A percentile compares a stretch with the other conserved stretches of the same genome.
Conservation (phyloP, 2,329 filamentous ascomycete genomes). For the Coleophoma cylindrospora region DNA sequence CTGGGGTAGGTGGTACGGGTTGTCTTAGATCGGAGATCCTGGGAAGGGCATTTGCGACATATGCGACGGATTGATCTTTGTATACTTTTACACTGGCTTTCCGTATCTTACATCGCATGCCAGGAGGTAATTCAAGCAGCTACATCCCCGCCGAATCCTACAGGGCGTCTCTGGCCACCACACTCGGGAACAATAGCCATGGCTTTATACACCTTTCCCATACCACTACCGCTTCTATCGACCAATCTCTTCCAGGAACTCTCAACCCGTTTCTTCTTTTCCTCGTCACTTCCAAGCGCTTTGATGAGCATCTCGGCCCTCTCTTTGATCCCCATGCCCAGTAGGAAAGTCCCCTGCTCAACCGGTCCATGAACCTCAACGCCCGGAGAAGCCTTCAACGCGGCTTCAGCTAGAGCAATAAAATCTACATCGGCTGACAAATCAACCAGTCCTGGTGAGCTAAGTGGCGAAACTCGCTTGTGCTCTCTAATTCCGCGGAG, state of each 20-base stretch:
- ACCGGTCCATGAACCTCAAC: conserved; percentile 93
- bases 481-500: conserved; percentile 84
- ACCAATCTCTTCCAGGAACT: conserved; percentile 76
- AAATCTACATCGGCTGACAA: conserved; percentile 95
- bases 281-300: conserved; percentile 35
- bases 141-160: conserved; percentile 80
- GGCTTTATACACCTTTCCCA: conserved; percentile 94
- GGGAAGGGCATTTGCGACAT: background rate
- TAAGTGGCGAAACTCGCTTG: conserved; percentile 71
- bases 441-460: conserved; percentile 76
- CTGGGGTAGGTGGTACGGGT: too few species aligned
- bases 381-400: conserved; percentile 66
- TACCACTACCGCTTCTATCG: conserved; percentile 76
- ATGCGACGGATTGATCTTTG: background rate
- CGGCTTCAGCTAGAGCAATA: conserved; percentile 75
- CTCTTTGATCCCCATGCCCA: conserved; percentile 76
- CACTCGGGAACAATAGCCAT: conserved; percentile 86
- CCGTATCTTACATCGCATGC: background rate
- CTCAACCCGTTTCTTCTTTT: conserved; percentile 58
- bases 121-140: background rate
- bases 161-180: conserved; percentile 66
- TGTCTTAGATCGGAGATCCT: background rate
- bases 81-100: background rate
- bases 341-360: conserved; percentile 76
- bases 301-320: conserved; percentile 64